These are phyloP conservation scores for Leccinum incarnatum DNA, from an alignment of 768 basidiomycete species.

Conservation along the genomic window DNA sequence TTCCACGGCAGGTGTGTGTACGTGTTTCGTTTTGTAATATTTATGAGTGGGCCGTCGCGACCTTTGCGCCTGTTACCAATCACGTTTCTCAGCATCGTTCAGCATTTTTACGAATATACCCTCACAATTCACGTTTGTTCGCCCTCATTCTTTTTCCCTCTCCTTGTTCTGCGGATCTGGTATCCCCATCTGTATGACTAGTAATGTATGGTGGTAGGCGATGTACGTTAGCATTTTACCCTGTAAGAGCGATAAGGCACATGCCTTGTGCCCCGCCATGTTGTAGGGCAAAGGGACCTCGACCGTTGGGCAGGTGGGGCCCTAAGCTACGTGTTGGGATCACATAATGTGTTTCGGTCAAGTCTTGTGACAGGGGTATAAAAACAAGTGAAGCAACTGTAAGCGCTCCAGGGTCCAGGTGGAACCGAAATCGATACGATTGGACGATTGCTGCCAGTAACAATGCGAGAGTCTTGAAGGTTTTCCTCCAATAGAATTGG, in stretches of 20 bases:
- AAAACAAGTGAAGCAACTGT: not conserved
- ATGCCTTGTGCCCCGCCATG: not conserved
- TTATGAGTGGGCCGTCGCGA: constrained; percentile 17
- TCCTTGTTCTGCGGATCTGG: constrained; percentile 16
- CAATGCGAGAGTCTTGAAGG: not conserved
- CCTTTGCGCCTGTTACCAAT: constrained; percentile 7
- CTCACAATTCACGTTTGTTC: constrained; percentile 12
- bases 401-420: not conserved
- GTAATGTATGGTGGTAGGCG: constrained; percentile 11
- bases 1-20: constrained; percentile 2
- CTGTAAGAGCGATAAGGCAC: constrained; percentile 10
- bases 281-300: constrained; percentile 5
- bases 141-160: not conserved
- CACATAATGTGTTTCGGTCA: not conserved
- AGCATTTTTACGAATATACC: constrained; percentile 18
- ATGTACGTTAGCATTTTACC: constrained; percentile 13
- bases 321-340: not conserved
- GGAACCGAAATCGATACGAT: not conserved
- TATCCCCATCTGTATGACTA: constrained; percentile 23
- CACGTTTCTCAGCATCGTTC: constrained; percentile 16
- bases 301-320: constrained; percentile 15
- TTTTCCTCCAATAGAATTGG: not conserved
- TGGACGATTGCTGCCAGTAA: not conserved
- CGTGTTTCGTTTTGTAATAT: constrained; percentile 13
- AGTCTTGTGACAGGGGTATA: not conserved